Base-by-base conservation (phyloP, 176 grass and related monocot species). In the Bolboschoenus planiculmis region DNA sequence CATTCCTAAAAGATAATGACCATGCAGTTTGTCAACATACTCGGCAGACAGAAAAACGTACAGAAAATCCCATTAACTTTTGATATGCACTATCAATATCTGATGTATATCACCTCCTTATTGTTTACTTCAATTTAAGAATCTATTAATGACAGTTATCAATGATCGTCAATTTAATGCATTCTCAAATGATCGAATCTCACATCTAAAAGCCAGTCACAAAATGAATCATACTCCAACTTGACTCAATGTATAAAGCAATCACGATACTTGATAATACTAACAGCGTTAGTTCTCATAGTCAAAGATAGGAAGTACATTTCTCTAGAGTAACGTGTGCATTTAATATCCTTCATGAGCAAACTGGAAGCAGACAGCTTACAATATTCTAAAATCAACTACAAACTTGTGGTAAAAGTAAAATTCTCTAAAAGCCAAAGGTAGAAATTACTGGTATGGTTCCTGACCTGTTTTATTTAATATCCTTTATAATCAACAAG, bases 261-360 rank as follows among this genome's bases (percentile, higher is more conserved):
- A 70, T 70, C 42, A 42, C 36, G 42, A 24, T 23, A 70, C 7
- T 24, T 75, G 10, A 75, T 75, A 75, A 16, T 16, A 48, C 24
- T 51, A 75, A 48, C 10, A 29, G 8, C 0, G 11, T 7, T 31
- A 23, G 13, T 11, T 40, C 29, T 40, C 40, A 70, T 40, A n/a
- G 65, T 75, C 1, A 30, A 75, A 73, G 10, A 48, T 48, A 50
- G 39, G 10, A 51, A 50, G 72, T 51, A 72, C n/a, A 13, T 33
- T 44, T 72, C 8, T 42, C 8, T 10, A 34, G 39, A 37, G 26
- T 43, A 71, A 71, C 66, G 23, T 46, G 37, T 72, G 44, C n/a
- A 44, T 72, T 37, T 44, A 72, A 23, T 72, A 63, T 63, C 60
- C 29, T 66, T 72, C 67, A 72, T 72, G 39, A 72, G n/a, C 21